These are phyloP conservation scores for Pyrrhoderma noxium DNA, from an alignment of 1,284 basidiomycete genomes.

Conservation along the genomic window DNA sequence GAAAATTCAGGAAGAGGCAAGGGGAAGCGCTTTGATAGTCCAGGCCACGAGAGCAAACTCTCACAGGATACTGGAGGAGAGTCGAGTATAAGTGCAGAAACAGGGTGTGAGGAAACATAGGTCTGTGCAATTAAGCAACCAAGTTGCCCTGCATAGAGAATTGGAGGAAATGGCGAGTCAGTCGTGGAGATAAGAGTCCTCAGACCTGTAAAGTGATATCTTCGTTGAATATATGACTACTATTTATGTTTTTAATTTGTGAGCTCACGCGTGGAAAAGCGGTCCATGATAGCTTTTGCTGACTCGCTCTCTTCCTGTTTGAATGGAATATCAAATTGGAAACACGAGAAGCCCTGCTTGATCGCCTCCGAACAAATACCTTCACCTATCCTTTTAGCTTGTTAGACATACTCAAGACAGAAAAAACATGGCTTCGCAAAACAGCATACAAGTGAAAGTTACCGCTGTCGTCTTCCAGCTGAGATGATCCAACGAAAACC, in stretches of 20 bases:
- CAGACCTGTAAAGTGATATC: slow-evolving; percentile 19
- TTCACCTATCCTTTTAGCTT: background rate
- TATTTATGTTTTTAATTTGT: too few species aligned
- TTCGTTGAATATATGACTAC: too few species aligned
- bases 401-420: slow-evolving; percentile 1
- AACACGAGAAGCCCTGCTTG: slow-evolving; percentile 9
- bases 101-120: slow-evolving; percentile 60
- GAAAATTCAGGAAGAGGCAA: slow-evolving; percentile 42
- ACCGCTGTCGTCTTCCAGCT: slow-evolving; percentile 6
- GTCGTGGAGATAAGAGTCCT: slow-evolving; percentile 32
- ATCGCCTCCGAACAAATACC: slow-evolving; percentile 8
- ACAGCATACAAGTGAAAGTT: slow-evolving; percentile 5
- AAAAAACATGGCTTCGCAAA: background rate
- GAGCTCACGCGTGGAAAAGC: slow-evolving; percentile 10
- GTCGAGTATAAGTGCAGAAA: slow-evolving; percentile 51
- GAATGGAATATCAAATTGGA: slow-evolving; percentile 12
- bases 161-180: slow-evolving; percentile 54
- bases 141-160: slow-evolving; percentile 47
- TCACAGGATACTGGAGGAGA: slow-evolving; percentile 45
- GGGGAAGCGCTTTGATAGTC: slow-evolving; percentile 27
- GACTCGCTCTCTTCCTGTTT: background rate
- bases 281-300: slow-evolving; percentile 9
- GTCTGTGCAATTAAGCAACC: slow-evolving; percentile 54
- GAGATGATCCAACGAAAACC: slow-evolving; percentile 32
- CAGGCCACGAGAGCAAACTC: slow-evolving; percentile 17